These are phyloP conservation scores for Penicillium sclerotiorum DNA, from an alignment of 2,329 filamentous ascomycete genomes.

Conservation along the genomic window DNA sequence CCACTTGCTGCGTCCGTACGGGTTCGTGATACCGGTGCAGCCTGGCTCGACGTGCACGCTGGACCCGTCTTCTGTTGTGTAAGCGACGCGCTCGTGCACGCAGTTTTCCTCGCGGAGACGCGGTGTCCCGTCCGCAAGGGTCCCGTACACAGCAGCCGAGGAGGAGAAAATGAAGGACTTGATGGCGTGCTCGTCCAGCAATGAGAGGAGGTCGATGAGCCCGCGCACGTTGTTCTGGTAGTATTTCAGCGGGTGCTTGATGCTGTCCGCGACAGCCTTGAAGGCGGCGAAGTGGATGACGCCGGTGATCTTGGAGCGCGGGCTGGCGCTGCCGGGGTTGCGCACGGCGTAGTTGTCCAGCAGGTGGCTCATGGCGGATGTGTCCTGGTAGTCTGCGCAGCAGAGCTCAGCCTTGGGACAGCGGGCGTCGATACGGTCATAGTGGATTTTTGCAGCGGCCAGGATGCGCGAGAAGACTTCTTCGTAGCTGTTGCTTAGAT, in stretches of 20 bases:
- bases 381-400: conserved; percentile 4
- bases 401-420: conserved; percentile 3
- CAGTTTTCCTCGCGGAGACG: conserved; percentile 2
- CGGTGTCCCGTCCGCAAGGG: background rate
- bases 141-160: conserved; percentile 4
- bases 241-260: conserved; percentile 2
- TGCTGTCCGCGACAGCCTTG: conserved; percentile 8
- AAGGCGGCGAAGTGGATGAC: conserved; percentile 4
- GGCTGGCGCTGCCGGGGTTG: background rate
- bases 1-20: conserved; percentile 6
- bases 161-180: conserved; percentile 8
- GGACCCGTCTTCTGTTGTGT: background rate
- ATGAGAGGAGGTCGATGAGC: conserved; percentile 1
- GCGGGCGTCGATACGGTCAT: background rate
- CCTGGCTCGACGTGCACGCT: background rate
- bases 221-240: conserved; percentile 5
- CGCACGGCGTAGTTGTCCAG: background rate
- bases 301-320: conserved; percentile 1
- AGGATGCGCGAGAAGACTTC: conserved; percentile 2
- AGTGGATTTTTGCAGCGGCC: conserved; percentile 2
- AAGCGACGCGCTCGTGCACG: conserved; percentile 1
- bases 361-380: background rate
- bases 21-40: conserved; percentile 5
- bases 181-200: conserved; percentile 1
- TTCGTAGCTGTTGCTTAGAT: conserved; percentile 4